Conservation (phyloP, 2,329 filamentous ascomycete species). For the Daldinia sp. region DNA sequence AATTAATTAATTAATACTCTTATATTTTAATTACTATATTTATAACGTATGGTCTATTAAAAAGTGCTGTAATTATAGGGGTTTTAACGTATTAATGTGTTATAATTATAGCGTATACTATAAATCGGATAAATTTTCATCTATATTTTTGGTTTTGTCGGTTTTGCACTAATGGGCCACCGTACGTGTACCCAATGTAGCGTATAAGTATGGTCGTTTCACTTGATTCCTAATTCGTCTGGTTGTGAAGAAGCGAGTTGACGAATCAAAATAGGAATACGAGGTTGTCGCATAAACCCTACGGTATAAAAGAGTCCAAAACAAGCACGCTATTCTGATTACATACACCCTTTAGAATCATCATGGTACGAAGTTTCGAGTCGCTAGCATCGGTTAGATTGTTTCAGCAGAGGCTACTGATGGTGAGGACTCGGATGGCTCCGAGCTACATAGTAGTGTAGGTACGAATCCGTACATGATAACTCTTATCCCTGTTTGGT, state of each 20-base stretch:
- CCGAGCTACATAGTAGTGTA: constrained; percentile 2
- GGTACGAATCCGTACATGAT: not conserved
- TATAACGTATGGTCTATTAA: too few relatives aligned
- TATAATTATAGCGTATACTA: too few relatives aligned
- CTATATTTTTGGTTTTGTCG: too few relatives aligned
- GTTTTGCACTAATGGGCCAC: too few relatives aligned
- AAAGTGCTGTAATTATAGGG: too few relatives aligned
- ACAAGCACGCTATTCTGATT: not conserved
- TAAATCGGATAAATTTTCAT: too few relatives aligned
- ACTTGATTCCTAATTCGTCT: not conserved
- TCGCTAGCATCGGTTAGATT: not conserved
- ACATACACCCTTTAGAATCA: not conserved
- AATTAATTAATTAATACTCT: too few relatives aligned
- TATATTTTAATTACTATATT: too few relatives aligned
- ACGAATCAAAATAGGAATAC: not conserved
- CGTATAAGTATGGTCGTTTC: not conserved
- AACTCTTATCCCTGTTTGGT: not conserved
- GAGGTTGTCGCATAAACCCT: not conserved
- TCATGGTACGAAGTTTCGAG: not conserved
- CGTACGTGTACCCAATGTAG: too few relatives aligned
- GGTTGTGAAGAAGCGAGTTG: not conserved
- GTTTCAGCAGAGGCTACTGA: not conserved
- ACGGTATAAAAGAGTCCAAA: too few relatives aligned
- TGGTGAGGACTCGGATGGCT: not conserved
- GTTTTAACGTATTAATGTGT: too few relatives aligned